Conservation (phyloP, 495 filamentous ascomycete species). For the Aspergillus incahuasiensis region DNA sequence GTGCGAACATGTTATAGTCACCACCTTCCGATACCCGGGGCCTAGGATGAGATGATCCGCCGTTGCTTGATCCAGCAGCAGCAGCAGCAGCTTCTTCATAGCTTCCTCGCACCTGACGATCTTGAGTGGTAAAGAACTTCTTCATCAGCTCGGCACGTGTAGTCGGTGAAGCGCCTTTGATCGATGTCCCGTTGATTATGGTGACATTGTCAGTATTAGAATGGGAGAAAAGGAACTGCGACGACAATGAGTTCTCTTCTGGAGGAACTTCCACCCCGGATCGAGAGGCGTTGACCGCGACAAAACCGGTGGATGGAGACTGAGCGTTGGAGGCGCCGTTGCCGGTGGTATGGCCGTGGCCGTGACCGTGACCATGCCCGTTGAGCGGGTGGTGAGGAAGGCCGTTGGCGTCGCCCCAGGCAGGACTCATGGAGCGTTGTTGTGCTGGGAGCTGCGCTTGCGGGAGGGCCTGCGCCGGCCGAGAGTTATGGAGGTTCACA, state of each 20-base stretch:
- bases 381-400: conserved; percentile 12
- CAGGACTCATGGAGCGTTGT: conserved; percentile 29
- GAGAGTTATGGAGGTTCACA: conserved; percentile 26
- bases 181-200: conserved; percentile 46
- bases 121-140: conserved; percentile 55
- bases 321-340: conserved; percentile 26
- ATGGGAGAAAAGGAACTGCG: conserved; percentile 41
- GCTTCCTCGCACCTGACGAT: conserved; percentile 40
- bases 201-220: conserved; percentile 44
- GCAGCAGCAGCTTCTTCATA: conserved; percentile 24
- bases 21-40: conserved; percentile 36
- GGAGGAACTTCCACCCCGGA: conserved; percentile 26
- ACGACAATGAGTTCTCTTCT: conserved; percentile 31
- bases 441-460: conserved; percentile 17
- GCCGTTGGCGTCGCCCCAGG: conserved; percentile 36
- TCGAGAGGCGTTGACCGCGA: conserved; percentile 52
- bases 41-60: conserved; percentile 29
- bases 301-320: conserved; percentile 50
- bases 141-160: conserved; percentile 50
- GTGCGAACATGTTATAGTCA: conserved; percentile 35
- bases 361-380: not conserved
- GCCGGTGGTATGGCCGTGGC: conserved; percentile 20
- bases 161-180: conserved; percentile 50
- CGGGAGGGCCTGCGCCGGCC: not conserved
- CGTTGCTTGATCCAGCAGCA: conserved; percentile 19